A percentile compares a stretch with the other conserved stretches of the same genome.
Conservation (phyloP, 2,329 filamentous ascomycete genomes). For the Sodiomyces alkalinus region DNA sequence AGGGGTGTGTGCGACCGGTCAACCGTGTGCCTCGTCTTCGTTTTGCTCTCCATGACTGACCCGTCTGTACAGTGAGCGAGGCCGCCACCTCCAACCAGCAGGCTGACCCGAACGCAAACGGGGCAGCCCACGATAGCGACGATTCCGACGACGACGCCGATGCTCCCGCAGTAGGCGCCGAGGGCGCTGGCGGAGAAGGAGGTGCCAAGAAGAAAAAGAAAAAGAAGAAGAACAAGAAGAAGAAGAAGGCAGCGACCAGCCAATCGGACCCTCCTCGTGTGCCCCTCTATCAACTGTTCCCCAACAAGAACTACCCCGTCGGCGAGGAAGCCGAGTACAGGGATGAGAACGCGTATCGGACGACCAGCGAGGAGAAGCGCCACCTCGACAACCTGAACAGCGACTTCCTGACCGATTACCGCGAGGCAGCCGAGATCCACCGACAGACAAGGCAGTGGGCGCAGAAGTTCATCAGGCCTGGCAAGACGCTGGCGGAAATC, state of each 20-base stretch:
- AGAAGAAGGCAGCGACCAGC: conserved; percentile 45
- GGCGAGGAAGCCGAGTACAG: conserved; percentile 68
- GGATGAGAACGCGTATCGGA: conserved; percentile 64
- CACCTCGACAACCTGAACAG: conserved; percentile 48
- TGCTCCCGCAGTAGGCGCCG: conserved; percentile 9
- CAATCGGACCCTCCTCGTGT: conserved; percentile 70
- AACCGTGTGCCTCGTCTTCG: conserved; percentile 1
- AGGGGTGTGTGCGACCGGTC: conserved; percentile 15
- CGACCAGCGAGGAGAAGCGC: conserved; percentile 72
- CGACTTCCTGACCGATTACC: conserved; percentile 69
- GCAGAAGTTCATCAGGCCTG: conserved; percentile 66
- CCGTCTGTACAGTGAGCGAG: conserved; percentile 21
- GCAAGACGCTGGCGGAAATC: conserved; percentile 66
- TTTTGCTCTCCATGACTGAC: too few relatives aligned
- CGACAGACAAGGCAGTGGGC: conserved; percentile 76
- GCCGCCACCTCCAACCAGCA: conserved; percentile 22
- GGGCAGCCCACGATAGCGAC: conserved; percentile 25
- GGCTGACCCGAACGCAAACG: conserved; percentile 19
- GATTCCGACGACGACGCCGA: conserved; percentile 40
- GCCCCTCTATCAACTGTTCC: conserved; percentile 58
- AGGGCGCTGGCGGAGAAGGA: conserved; percentile 16
- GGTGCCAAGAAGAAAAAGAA: conserved; percentile 65
- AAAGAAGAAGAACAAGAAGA: conserved; percentile 63
- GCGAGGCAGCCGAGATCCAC: conserved; percentile 77
- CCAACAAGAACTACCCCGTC: conserved; percentile 55